These are phyloP conservation scores for Starmerella floricola DNA, from an alignment of 805 yeast species.

Conservation along the genomic window DNA sequence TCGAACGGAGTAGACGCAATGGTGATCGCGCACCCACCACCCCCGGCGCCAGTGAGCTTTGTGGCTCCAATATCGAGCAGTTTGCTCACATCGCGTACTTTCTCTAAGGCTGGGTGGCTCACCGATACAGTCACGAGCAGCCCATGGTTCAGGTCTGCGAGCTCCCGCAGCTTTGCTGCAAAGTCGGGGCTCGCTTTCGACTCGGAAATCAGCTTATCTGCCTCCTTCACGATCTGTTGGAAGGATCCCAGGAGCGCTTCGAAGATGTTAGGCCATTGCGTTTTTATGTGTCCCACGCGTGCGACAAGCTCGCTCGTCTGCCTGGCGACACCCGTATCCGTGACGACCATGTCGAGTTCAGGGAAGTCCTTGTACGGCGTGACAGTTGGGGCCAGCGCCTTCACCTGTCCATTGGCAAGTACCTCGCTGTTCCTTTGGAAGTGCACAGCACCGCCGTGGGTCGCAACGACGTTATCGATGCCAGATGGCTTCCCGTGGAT, in stretches of 20 bases:
- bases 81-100: constrained; percentile 55
- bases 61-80: constrained; percentile 64
- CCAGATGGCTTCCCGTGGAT: constrained; percentile 96
- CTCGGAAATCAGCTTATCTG: constrained; percentile 52
- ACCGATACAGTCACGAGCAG: constrained; percentile 76
- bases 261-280: constrained; percentile 43
- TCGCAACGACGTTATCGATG: constrained; percentile 90
- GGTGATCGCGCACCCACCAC: constrained; percentile 97
- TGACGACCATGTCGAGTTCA: constrained; percentile 55
- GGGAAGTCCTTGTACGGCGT: constrained; percentile 65
- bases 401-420: constrained; percentile 1
- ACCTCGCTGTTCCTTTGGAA: constrained; percentile 48
- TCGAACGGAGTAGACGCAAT: constrained; percentile 40
- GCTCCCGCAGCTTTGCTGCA: constrained; percentile 28
- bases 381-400: constrained; percentile 35
- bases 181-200: constrained; percentile 29
- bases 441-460: constrained; percentile 90
- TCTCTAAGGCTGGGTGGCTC: constrained; percentile 82
- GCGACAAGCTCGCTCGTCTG: constrained; percentile 76
- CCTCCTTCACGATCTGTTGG: constrained; percentile 60
- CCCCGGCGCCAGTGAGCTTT: constrained; percentile 96
- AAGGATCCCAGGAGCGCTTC: constrained; percentile 60
- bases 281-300: constrained; percentile 48
- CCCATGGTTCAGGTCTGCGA: constrained; percentile 79
- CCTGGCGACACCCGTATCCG: constrained; percentile 79